These are phyloP conservation scores for Plantago elongata DNA, from an alignment of 257 asterid genomes.

Conservation along the genomic window DNA sequence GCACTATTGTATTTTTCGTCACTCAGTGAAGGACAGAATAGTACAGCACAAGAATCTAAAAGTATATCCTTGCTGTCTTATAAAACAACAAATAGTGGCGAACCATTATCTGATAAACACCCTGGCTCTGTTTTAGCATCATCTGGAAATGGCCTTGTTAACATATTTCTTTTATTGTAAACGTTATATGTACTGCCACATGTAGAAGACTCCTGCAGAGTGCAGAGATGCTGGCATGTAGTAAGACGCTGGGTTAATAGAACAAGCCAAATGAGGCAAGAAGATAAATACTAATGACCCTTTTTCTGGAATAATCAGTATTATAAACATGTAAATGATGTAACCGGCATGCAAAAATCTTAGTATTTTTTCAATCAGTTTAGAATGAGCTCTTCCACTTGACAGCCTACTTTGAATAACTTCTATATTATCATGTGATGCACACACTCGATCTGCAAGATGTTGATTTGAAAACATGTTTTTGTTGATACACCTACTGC, in stretches of 20 bases:
- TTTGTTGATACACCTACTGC: no score
- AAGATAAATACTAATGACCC: background rate
- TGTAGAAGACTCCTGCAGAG: background rate
- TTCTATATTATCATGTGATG: no score
- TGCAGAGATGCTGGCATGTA: no score
- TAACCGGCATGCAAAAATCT: background rate
- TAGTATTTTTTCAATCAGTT: background rate
- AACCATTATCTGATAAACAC: background rate
- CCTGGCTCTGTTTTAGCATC: background rate
- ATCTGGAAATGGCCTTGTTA: background rate
- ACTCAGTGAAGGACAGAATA: background rate
- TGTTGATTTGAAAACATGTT: no score
- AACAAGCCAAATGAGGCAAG: background rate
- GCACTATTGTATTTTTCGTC: no score
- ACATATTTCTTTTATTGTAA: slow-evolving; percentile 4
- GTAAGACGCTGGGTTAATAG: no score
- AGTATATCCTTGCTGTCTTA: background rate
- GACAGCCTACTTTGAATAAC: no score
- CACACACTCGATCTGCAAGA: no score
- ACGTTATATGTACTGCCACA: slow-evolving; percentile 7
- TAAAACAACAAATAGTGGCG: background rate
- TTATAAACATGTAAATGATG: slow-evolving; percentile 6
- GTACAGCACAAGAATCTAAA: slow-evolving; percentile 17
- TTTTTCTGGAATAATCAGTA: background rate
- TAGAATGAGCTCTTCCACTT: background rate